Conservation (phyloP, 495 filamentous ascomycete genomes). For the Pyronema domesticum region DNA sequence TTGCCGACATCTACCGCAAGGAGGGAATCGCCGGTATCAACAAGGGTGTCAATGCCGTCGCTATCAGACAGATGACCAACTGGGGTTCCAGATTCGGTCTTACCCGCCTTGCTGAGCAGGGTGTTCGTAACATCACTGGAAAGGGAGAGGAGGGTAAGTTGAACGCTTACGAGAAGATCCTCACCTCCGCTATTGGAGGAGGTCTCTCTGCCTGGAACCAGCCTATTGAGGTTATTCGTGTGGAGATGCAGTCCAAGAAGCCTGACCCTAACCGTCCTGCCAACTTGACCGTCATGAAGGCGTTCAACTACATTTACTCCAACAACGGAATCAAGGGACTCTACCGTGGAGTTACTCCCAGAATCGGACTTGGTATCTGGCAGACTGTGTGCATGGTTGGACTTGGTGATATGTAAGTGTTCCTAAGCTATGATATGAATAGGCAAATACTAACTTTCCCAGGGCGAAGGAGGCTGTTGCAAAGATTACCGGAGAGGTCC, state of each 20-base stretch:
- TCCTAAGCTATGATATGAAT: background rate
- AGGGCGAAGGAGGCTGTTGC: constrained; percentile 96
- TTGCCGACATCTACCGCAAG: constrained; percentile 89
- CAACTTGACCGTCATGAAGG: constrained; percentile 91
- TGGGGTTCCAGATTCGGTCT: constrained; percentile 95
- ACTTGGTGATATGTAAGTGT: constrained; percentile 88
- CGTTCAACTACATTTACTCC: constrained; percentile 82
- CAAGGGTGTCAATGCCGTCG: constrained; percentile 92
- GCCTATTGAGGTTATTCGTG: constrained; percentile 97
- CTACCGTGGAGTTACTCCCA: constrained; percentile 86
- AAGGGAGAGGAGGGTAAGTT: constrained; percentile 69
- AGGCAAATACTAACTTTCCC: constrained; percentile 12
- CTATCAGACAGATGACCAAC: constrained; percentile 97
- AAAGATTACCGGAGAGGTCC: constrained; percentile 82
- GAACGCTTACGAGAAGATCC: constrained; percentile 66
- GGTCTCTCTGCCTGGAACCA: constrained; percentile 96
- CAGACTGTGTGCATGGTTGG: constrained; percentile 99
- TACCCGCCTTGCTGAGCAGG: constrained; percentile 70
- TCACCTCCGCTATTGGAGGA: constrained; percentile 74
- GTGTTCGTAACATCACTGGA: constrained; percentile 60
- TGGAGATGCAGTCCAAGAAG: constrained; percentile 99
- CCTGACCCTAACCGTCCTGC: constrained; percentile 92
- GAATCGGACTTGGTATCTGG: constrained; percentile 91
- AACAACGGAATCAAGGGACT: constrained; percentile 78
- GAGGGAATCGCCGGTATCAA: constrained; percentile 96